These are phyloP conservation scores for Cryoendolithus antarcticus DNA, from an alignment of 2,329 filamentous ascomycete species.

Conservation along the genomic window DNA sequence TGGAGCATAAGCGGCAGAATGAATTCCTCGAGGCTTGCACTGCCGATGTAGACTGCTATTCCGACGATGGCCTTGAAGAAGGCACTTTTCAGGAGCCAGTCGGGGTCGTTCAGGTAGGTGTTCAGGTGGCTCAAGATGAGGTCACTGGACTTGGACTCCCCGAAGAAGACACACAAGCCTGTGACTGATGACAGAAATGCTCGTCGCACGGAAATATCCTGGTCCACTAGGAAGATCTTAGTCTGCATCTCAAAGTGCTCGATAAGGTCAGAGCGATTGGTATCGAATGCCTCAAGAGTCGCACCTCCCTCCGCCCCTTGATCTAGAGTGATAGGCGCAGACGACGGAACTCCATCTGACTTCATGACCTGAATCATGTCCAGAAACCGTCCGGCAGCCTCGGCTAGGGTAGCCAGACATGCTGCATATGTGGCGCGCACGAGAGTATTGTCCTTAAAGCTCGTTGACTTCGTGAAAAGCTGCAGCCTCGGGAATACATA, in stretches of 20 bases:
- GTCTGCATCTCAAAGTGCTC: constrained; percentile 78
- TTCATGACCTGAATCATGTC: constrained; percentile 83
- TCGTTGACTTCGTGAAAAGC: constrained; percentile 40
- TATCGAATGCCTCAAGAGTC: constrained; percentile 76
- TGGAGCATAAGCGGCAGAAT: constrained; percentile 93
- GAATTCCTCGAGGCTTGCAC: constrained; percentile 82
- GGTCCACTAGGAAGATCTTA: constrained; percentile 78
- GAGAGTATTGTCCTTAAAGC: constrained; percentile 41
- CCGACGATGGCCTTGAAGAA: constrained; percentile 95
- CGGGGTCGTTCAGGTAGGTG: constrained; percentile 89
- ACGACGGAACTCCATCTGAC: constrained; percentile 65
- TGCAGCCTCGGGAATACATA: constrained; percentile 51
- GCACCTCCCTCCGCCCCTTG: constrained; percentile 37
- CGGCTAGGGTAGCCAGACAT: constrained; percentile 77
- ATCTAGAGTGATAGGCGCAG: constrained; percentile 61
- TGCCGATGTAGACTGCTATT: constrained; percentile 81
- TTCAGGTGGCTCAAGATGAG: constrained; percentile 94
- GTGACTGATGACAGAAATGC: constrained; percentile 88
- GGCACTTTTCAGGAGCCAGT: constrained; percentile 93
- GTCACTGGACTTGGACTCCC: constrained; percentile 81
- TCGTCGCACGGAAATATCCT: constrained; percentile 71
- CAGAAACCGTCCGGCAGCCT: constrained; percentile 71
- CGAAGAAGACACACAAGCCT: constrained; percentile 88
- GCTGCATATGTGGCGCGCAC: constrained; percentile 87
- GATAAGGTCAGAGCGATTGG: constrained; percentile 69